Percentiles rank a stretch among this genome's conserved stretches.
phyloP scores from a whole-genome alignment of 768 basidiomycete species.

The Coprinellus micaceus region DNA sequence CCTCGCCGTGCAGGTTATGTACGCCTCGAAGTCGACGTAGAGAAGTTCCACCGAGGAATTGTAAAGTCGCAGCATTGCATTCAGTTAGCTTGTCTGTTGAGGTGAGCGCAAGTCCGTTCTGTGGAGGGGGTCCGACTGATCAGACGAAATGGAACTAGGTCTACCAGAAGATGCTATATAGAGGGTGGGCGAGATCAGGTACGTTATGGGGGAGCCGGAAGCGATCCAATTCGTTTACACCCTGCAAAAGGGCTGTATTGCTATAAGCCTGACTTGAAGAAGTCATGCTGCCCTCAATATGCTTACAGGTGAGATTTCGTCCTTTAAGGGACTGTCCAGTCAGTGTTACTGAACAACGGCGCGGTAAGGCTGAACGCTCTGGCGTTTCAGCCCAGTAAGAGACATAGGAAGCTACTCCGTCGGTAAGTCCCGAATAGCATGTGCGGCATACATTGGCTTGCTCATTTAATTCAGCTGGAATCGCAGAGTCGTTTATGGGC shows the following conservation, averaged over 20 bases:
- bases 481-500: slow-evolving; percentile 53
- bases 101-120: too few relatives aligned
- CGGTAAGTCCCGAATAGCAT: slow-evolving; percentile 37
- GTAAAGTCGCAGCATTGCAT: slow-evolving; percentile 45
- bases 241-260: slow-evolving; percentile 54
- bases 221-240: neutral
- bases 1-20: slow-evolving; percentile 67
- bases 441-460: neutral
- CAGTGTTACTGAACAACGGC: neutral
- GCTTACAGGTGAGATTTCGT: slow-evolving; percentile 69
- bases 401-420: slow-evolving; percentile 71
- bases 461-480: slow-evolving; percentile 56
- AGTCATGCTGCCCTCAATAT: slow-evolving; percentile 90
- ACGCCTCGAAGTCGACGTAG: slow-evolving; percentile 50
- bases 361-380: slow-evolving; percentile 57
- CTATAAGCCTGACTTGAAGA: slow-evolving; percentile 81
- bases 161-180: slow-evolving; percentile 76
- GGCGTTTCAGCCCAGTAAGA: slow-evolving; percentile 65
- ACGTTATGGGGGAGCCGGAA: neutral
- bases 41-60: slow-evolving; percentile 34
- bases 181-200: slow-evolving; percentile 83
- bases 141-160: too few relatives aligned
- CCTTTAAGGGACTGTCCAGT: neutral
- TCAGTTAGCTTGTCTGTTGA: slow-evolving; percentile 52
- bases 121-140: too few relatives aligned